phyloP scores from a whole-genome alignment of 2,329 filamentous ascomycete genomes.

The Trichoderma oligosporum region DNA sequence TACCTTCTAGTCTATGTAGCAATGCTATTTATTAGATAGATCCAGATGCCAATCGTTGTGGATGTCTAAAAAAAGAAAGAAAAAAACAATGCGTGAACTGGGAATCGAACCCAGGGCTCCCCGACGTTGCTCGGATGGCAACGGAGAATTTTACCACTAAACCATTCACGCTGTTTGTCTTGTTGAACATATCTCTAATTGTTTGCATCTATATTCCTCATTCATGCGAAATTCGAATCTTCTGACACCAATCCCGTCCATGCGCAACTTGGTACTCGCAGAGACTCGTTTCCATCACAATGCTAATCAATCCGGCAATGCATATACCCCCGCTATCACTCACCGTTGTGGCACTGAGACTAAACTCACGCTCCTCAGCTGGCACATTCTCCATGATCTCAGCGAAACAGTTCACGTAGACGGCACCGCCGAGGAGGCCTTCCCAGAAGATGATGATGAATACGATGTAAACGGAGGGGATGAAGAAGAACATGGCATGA shows the following conservation, averaged over 20 bases:
- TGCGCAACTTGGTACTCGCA: constrained; percentile 82
- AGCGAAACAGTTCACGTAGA: constrained; percentile 95
- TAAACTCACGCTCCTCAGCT: constrained; percentile 80
- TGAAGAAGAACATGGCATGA: constrained; percentile 75
- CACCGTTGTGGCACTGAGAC: constrained; percentile 81
- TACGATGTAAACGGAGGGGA: constrained; percentile 82
- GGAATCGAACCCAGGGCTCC: constrained; percentile 36
- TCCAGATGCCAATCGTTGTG: no score
- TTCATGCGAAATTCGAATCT: constrained; percentile 41
- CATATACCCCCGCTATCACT: constrained; percentile 91
- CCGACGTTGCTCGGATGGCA: constrained; percentile 32
- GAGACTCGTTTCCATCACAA: constrained; percentile 74
- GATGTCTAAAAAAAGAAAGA: constrained; percentile 3
- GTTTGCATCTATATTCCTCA: constrained; percentile 9
- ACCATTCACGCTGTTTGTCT: constrained; percentile 23
- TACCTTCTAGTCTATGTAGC: no score
- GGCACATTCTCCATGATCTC: constrained; percentile 84
- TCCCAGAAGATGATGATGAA: constrained; percentile 91
- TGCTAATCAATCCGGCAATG: constrained; percentile 78
- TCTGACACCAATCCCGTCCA: constrained; percentile 70
- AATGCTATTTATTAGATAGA: no score
- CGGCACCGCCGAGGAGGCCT: constrained; percentile 80
- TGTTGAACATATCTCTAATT: not conserved
- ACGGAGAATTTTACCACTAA: constrained; percentile 37
- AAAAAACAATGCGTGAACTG: constrained; percentile 29